A percentile compares a stretch with the other conserved stretches of the same genome.
These are phyloP conservation scores for Triticum timopheevii DNA, from an alignment of 176 grass and related monocot genomes.

Conservation along the genomic window DNA sequence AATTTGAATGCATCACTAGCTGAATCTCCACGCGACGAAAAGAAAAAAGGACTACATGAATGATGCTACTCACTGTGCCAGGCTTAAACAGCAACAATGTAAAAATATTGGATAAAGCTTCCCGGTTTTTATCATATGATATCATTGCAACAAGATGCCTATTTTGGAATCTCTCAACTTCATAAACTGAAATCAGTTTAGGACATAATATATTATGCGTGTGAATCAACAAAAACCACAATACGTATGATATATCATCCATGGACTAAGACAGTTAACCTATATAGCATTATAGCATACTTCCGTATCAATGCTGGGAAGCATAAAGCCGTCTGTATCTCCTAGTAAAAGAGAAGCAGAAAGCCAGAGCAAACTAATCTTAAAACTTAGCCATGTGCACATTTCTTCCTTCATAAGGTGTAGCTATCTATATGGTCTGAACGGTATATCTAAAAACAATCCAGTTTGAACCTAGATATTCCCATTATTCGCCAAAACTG, in stretches of 20 bases:
- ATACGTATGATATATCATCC: not conserved
- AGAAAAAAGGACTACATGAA: not conserved
- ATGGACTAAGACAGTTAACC: not conserved
- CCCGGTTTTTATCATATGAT: not conserved
- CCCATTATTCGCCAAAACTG: not conserved
- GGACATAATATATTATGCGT: not conserved
- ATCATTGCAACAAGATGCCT: no score
- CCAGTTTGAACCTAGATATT: not conserved
- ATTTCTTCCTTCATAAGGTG: not conserved
- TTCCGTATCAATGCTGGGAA: not conserved
- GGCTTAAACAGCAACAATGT: not conserved
- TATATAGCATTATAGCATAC: not conserved
- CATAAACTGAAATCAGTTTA: not conserved
- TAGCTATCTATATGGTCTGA: not conserved
- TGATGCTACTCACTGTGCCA: not conserved
- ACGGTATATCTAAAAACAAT: not conserved
- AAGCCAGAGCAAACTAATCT: not conserved
- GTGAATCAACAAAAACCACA: not conserved
- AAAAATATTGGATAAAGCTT: not conserved
- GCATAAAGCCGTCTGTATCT: not conserved
- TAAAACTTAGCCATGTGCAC: not conserved
- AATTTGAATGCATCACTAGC: not conserved
- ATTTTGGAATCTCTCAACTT: no score
- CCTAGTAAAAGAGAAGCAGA: not conserved
- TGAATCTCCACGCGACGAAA: not conserved